phyloP scores from a whole-genome alignment of 2,329 filamentous ascomycete species.

The Aspergillus ochraceoroseus region DNA sequence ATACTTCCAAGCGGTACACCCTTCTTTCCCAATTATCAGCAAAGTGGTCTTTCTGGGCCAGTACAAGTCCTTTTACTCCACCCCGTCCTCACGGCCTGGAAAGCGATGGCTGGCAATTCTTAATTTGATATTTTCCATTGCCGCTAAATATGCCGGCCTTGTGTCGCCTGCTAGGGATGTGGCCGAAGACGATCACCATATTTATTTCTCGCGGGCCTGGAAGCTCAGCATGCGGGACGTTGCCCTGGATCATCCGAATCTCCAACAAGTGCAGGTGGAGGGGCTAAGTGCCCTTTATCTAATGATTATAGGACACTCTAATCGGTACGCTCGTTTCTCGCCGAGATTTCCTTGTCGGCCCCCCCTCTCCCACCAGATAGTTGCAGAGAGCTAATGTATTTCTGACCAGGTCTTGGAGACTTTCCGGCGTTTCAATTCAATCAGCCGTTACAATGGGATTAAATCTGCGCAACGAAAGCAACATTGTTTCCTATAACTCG shows the following conservation, averaged over 20 bases:
- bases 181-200: conserved; percentile 33
- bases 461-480: conserved; percentile 42
- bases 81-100: conserved; percentile 32
- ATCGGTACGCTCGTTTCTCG: conserved; percentile 31
- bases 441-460: conserved; percentile 42
- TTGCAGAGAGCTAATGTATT: neutral
- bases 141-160: conserved; percentile 35
- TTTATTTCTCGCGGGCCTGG: conserved; percentile 44
- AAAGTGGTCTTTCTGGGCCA: conserved; percentile 39
- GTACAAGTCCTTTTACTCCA: conserved; percentile 36
- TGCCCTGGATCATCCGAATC: conserved; percentile 38
- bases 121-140: conserved; percentile 45
- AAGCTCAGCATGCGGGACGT: conserved; percentile 36
- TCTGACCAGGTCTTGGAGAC: conserved; percentile 39
- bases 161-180: conserved; percentile 25
- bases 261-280: conserved; percentile 44
- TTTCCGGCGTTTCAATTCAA: conserved; percentile 40
- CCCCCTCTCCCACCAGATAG: neutral
- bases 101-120: conserved; percentile 42
- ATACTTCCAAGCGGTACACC: conserved; percentile 41
- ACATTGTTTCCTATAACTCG: conserved; percentile 31
- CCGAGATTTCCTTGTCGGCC: neutral
- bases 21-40: conserved; percentile 42
- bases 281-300: conserved; percentile 42
- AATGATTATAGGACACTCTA: conserved; percentile 40